Conservation (phyloP, 192 early-diverging fungal species). For the Neocallimastix lanati region DNA sequence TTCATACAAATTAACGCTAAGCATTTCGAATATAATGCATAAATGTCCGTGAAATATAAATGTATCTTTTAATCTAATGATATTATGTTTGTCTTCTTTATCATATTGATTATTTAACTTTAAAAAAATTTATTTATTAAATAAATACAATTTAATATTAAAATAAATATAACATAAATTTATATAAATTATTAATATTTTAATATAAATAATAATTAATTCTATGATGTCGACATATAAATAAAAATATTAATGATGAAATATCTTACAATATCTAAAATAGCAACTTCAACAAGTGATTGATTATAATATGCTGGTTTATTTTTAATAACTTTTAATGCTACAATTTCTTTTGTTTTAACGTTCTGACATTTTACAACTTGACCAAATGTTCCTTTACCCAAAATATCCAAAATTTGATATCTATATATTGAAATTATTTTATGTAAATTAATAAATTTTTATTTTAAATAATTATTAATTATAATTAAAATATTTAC, state of each 20-base stretch:
- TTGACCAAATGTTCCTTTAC: constrained; percentile 96
- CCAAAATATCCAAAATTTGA: constrained; percentile 79
- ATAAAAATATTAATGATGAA: too few relatives aligned
- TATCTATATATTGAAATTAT: constrained; percentile 28
- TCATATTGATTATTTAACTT: constrained; percentile 83
- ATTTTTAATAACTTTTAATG: constrained; percentile 97
- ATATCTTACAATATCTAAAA: constrained; percentile 63
- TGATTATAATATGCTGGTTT: constrained; percentile 95
- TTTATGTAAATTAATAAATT: not conserved
- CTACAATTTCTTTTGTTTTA: constrained; percentile 77
- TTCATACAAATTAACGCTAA: constrained; percentile 94
- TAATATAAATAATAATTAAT: too few relatives aligned
- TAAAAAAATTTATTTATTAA: too few relatives aligned
- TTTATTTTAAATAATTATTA: not conserved
- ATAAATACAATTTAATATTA: too few relatives aligned
- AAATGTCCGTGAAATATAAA: constrained; percentile 88
- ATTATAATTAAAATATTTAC: too few relatives aligned
- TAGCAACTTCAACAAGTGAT: constrained; percentile 88
- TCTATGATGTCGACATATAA: too few relatives aligned
- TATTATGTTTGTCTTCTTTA: constrained; percentile 67
- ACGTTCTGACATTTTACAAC: constrained; percentile 90
- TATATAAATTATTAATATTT: too few relatives aligned
- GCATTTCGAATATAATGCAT: constrained; percentile 90
- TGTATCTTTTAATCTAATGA: constrained; percentile 70
- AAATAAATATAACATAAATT: too few relatives aligned